These are phyloP conservation scores for Neonectria punicea DNA, from an alignment of 2,329 filamentous ascomycete genomes.

Conservation along the genomic window DNA sequence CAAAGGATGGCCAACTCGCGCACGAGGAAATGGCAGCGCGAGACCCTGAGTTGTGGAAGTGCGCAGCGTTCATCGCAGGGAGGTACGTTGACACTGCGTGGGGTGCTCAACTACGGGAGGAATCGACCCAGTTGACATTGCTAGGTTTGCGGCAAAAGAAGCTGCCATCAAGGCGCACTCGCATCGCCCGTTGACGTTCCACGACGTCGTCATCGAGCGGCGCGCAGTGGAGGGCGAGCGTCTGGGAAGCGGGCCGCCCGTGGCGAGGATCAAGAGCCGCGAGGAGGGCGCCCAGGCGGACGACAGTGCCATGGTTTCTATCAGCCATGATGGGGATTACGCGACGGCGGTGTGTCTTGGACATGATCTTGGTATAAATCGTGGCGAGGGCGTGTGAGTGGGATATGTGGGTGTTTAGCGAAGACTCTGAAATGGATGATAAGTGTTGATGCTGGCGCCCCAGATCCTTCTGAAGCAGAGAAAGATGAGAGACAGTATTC, in stretches of 20 bases:
- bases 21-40: slow-evolving; percentile 14
- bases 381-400: background rate
- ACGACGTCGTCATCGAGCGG: slow-evolving; percentile 64
- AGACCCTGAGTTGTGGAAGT: slow-evolving; percentile 47
- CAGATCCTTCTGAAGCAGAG: background rate
- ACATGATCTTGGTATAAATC: slow-evolving; percentile 33
- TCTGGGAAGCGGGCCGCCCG: slow-evolving; percentile 54
- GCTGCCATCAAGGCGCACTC: slow-evolving; percentile 78
- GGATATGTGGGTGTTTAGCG: too few species aligned
- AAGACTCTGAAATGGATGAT: too few species aligned
- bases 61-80: slow-evolving; percentile 50
- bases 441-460: too few species aligned
- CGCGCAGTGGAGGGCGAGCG: slow-evolving; percentile 36
- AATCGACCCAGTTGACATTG: background rate
- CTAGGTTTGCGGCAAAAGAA: slow-evolving; percentile 78
- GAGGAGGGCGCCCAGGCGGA: slow-evolving; percentile 44
- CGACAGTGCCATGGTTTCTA: slow-evolving; percentile 76
- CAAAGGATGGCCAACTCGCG: background rate
- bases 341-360: slow-evolving; percentile 76
- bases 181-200: slow-evolving; percentile 67
- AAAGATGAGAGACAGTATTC: background rate
- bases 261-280: slow-evolving; percentile 54
- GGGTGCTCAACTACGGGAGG: background rate
- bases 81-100: slow-evolving; percentile 39
- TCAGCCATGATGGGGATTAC: slow-evolving; percentile 89